Base-by-base conservation (phyloP, 2,329 filamentous ascomycete species). In the Sporothrix luriei region DNA sequence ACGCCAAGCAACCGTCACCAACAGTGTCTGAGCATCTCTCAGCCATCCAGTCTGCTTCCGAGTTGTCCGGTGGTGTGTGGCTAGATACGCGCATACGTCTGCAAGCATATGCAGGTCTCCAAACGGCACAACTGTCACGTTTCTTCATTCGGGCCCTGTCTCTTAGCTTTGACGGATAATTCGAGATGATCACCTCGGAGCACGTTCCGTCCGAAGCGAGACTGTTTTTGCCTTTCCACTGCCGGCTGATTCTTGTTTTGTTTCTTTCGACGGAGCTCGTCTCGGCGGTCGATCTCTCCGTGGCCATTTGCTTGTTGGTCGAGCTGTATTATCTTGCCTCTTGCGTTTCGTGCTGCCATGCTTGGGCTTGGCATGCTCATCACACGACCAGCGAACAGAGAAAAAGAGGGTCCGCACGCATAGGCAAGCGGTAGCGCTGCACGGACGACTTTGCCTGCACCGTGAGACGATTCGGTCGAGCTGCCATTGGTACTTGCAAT, bases 381-480 rank as follows among this genome's bases (percentile, higher is more conserved):
- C 57, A 62, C 57, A 62, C 57, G 57, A 62, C 57, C 38, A 46
- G 16, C 38, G 11, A 62, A 46, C 7, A 62, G 13, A 19, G 9
- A 38, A 62, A 61, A 62, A 62, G 57, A 62, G 57, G 38, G 57
- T 26, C 57, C 46, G 57, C 38, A 62, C 46, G 57, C 57, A 62
- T 43, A 14, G 38, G 26, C 40, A 26, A 26, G 57, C 57, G 26
- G 38, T 38, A 46, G 11, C 14, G 11, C 40, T 43, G 40, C 14
- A 16, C 40, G 11, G 11, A 43, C 14, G 11, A 43, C 40, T 16
- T 16, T 13, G 9, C 24, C 54, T 38, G 29, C 21, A 54, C 29
- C 29, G 26, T 33, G 33, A 33, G 33, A 57, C 11, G 3, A 14
- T 40, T 2, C 24, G 26, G 38, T 62, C 46, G 21, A 26, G 57